Evolutionary conservation across 2,329 filamentous ascomycete genomes (phyloP).

Genomic region (Cordyceps pruinosa): DNA sequence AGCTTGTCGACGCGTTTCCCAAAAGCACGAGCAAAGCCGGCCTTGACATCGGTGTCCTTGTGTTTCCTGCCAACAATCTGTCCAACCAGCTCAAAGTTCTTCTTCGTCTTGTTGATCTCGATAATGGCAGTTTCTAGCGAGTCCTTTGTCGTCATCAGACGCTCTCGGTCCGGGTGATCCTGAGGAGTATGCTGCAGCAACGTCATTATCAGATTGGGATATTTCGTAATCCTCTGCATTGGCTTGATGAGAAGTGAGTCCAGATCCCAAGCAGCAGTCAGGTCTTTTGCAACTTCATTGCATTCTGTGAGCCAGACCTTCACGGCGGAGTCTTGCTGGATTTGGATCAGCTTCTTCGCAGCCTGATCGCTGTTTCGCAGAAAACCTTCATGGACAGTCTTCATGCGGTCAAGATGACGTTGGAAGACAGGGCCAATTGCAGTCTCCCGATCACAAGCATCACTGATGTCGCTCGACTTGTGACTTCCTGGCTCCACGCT

Average conservation of each 20-base stretch:
- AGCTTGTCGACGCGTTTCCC: conserved; percentile 83
- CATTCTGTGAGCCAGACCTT: conserved; percentile 90
- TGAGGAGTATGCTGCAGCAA: conserved; percentile 71
- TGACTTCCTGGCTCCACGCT: conserved; percentile 34
- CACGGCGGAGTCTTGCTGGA: conserved; percentile 56
- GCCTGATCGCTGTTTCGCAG: conserved; percentile 57
- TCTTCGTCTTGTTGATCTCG: conserved; percentile 93
- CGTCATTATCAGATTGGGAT: conserved; percentile 76
- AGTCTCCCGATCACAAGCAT: conserved; percentile 46
- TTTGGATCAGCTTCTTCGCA: conserved; percentile 53
- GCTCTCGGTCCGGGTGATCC: conserved; percentile 74
- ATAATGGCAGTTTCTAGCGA: conserved; percentile 60
- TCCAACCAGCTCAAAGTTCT: conserved; percentile 85
- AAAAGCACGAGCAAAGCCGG: conserved; percentile 82
- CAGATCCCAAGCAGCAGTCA: conserved; percentile 90
- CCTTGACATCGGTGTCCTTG: conserved; percentile 80
- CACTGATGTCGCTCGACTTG: conserved; percentile 36
- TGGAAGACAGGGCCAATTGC: conserved; percentile 48
- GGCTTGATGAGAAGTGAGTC: conserved; percentile 97
- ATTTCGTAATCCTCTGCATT: conserved; percentile 89
- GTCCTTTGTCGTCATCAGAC: conserved; percentile 49
- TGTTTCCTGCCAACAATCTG: conserved; percentile 80
- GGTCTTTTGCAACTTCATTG: conserved; percentile 82
- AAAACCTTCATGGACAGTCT: conserved; percentile 53
- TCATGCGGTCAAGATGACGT: conserved; percentile 53